Base-by-base conservation (phyloP, 2,329 filamentous ascomycete species). In the Clonostachys sp. region DNA sequence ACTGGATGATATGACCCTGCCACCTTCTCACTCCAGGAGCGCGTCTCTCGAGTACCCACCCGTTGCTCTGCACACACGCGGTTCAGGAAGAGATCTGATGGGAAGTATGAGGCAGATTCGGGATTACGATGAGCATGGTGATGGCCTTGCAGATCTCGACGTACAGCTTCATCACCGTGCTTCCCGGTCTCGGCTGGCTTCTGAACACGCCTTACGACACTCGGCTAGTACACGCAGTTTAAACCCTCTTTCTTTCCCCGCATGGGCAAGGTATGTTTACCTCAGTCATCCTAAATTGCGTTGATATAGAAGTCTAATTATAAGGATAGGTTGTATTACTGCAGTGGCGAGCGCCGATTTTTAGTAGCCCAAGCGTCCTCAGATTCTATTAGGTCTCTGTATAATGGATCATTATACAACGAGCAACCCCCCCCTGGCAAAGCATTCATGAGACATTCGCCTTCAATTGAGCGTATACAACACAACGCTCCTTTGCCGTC, bases 81-180 rank as follows among this genome's bases (percentile, higher is more conserved):
- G 56, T 39, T 48, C 63, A 47, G 50, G 62, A 51, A 62, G 68
- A 50, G 62, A 65, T 47, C 50, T 59, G 41, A 53, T 67, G 53
- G 54, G 69, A 55, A 66, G 66, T 24, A 53, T 61, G 8, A 73
- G 71, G 41, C 67, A 75, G 33, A 68, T 85, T 39, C 73, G 74
- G 17, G 74, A 85, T 51, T 73, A 79, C 49, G 82, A 86, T 52
- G 83, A 86, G 58, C 70, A 85, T 53, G 81, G 81, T 5, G 83
- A 86, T 56, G 80, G 80, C 2, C 68, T 86, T 20, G 77, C 79
- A 6, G 81, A 85, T 49, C 67, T 86, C 44, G 72, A 80, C 35
- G 66, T 75, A 18, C 24, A 30, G 9, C 65, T 80, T 20, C 70
- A 73, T 16, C 67, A 72, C 44, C 72, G 77, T 18, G 71, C 78